Conservation (phyloP, 2,329 filamentous ascomycete species). For the Fusarium abutilonis region DNA sequence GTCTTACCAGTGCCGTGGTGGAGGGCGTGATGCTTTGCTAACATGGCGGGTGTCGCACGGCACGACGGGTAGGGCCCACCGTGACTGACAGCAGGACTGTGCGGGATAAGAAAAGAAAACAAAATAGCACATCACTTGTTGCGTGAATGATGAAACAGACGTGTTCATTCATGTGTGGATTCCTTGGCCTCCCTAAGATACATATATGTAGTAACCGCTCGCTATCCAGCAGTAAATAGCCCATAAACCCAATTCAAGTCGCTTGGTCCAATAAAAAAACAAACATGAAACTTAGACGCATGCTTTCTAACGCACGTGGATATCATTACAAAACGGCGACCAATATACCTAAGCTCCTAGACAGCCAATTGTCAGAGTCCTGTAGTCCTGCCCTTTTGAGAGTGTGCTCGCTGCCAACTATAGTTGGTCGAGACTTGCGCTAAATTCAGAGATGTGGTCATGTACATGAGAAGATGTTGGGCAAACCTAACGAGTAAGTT, state of each 20-base stretch:
- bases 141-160: constrained; percentile 3
- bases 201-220: no score
- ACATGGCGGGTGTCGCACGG: background rate
- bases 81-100: background rate
- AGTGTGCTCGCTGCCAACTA: constrained; percentile 22
- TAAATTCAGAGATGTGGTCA: constrained; percentile 28
- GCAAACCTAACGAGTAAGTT: constrained; percentile 54
- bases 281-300: constrained; percentile 35
- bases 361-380: constrained; percentile 34
- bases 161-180: constrained; percentile 18
- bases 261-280: constrained; percentile 15
- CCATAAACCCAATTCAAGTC: background rate
- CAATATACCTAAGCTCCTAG: constrained; percentile 34
- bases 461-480: constrained; percentile 30
- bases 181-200: constrained; percentile 14
- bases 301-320: constrained; percentile 33
- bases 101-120: background rate
- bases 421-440: constrained; percentile 30
- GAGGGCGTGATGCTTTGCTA: constrained; percentile 5
- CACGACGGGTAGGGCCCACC: background rate
- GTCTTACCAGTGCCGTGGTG: constrained; percentile 12
- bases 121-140: background rate
- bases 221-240: constrained; percentile 2
- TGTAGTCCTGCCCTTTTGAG: constrained; percentile 34
- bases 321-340: constrained; percentile 41